Evolutionary conservation across 768 basidiomycete genomes (phyloP).

Genomic region (Tricholoma flavovirens): DNA sequence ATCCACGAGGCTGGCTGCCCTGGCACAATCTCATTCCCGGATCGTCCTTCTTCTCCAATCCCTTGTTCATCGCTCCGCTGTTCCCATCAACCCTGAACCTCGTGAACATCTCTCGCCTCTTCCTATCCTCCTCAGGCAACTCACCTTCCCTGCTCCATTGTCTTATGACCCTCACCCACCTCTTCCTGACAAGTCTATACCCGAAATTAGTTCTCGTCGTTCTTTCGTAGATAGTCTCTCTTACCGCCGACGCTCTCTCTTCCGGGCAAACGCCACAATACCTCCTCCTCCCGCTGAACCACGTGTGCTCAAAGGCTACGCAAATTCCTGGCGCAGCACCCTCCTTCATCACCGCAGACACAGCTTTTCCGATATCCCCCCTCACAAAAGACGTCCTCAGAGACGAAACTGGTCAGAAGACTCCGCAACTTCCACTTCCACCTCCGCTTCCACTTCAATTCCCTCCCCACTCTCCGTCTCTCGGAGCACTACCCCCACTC

Average conservation of each 20-base stretch:
- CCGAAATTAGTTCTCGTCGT: slow-evolving; percentile 2
- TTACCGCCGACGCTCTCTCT: slow-evolving; percentile 30
- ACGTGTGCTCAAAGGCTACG: slow-evolving; percentile 39
- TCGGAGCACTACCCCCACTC: slow-evolving; percentile 13
- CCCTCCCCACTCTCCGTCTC: slow-evolving; percentile 10
- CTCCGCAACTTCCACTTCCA: slow-evolving; percentile 7
- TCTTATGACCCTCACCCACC: slow-evolving; percentile 32
- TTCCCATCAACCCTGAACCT: slow-evolving; percentile 40
- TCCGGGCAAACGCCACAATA: slow-evolving; percentile 23
- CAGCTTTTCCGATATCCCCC: neutral
- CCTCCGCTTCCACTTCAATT: slow-evolving; percentile 3
- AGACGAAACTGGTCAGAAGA: neutral
- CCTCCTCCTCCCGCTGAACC: slow-evolving; percentile 47
- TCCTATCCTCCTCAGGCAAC: slow-evolving; percentile 39
- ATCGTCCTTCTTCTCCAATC: slow-evolving; percentile 72
- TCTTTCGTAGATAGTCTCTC: slow-evolving; percentile 5
- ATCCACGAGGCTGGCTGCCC: slow-evolving; percentile 34
- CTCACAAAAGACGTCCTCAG: neutral
- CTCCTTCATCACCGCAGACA: slow-evolving; percentile 8
- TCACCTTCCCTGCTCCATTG: slow-evolving; percentile 73
- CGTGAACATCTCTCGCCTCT: slow-evolving; percentile 34
- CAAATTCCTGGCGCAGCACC: slow-evolving; percentile 45
- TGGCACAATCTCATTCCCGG: slow-evolving; percentile 64
- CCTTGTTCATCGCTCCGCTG: slow-evolving; percentile 55
- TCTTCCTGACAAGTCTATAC: slow-evolving; percentile 2